Base-by-base conservation (phyloP, 2,329 filamentous ascomycete genomes). In the Colletotrichum agaves region DNA sequence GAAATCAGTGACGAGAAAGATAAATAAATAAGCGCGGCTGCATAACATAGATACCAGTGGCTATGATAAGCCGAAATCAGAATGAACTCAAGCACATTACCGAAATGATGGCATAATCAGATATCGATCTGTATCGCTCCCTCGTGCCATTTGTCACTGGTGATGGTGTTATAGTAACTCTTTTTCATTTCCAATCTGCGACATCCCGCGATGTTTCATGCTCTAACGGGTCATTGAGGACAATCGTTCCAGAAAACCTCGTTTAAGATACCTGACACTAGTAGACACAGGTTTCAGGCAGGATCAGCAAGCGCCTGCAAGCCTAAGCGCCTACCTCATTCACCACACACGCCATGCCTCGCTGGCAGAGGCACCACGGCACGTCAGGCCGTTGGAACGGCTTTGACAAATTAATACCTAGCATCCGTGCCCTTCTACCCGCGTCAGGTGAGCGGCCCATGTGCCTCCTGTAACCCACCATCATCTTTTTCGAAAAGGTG, bases 1-100 rank as follows among this genome's bases (percentile, higher is more conserved):
- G 83, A 84, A 47, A 80, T 84, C 7, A 82, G 81, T 46, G 81
- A 83, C 6, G 79, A 82, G 19, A 80, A 83, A 46, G 80, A 83
- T 43, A 80, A 77, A 55, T 43, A 59, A 55, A 27, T 41, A 27
- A 27, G 27, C 27, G 27, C 27, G 27, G 27, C 27, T 27, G 27
- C 27, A 8, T 5, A 19, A 12, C 15, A 13, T 35, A 55, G 67
- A 67, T 69, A 69, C 55, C 57, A 69, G 21, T 31, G 35, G 19
- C 50, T 10, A 17, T 15, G n/a, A 17, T 37, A 27, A 31, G 52
- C n/a, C 39, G 53, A 64, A 17, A 31, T 11, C n/a, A 56, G 3
- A 5, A 17, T 33, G 15, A 15, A 37, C n/a, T 2, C 2, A 53
- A 37, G 13, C 35, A 37, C 35, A 37, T 37, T 2, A 11, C 35